These are phyloP conservation scores for Microcyclosporella mali DNA, from an alignment of 2,329 filamentous ascomycete genomes.

Conservation along the genomic window DNA sequence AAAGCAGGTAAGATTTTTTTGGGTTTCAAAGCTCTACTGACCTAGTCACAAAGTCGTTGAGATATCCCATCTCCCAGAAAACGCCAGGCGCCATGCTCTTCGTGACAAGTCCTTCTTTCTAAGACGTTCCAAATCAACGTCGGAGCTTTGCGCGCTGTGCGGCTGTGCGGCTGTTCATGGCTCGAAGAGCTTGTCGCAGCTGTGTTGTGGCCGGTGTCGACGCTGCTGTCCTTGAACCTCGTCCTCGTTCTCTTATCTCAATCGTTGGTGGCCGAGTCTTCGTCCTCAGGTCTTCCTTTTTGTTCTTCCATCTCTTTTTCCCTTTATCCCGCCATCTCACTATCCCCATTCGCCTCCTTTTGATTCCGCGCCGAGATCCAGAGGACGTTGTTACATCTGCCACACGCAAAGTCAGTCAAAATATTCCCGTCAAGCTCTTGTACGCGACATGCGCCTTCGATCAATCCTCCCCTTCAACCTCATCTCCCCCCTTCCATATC, in stretches of 20 bases:
- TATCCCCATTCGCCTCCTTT: slow-evolving; percentile 31
- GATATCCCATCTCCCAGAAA: background rate
- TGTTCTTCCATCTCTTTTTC: background rate
- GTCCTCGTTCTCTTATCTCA: no score
- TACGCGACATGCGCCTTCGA: background rate
- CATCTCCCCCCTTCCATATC: background rate
- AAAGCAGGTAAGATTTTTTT: no score
- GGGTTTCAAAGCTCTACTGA: slow-evolving; percentile 3
- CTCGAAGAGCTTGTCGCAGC: no score
- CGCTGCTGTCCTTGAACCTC: no score
- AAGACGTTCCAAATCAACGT: background rate
- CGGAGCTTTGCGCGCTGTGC: background rate
- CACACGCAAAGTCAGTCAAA: slow-evolving; percentile 3
- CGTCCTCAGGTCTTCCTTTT: background rate
- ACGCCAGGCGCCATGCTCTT: background rate
- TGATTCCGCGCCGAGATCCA: slow-evolving; percentile 60
- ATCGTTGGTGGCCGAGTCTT: background rate
- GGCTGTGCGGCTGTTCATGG: background rate
- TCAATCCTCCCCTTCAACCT: background rate
- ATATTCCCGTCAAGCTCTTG: no score
- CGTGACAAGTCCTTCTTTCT: no score
- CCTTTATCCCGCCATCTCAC: slow-evolving; percentile 13
- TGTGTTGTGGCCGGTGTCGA: no score
- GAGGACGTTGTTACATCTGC: slow-evolving; percentile 91
- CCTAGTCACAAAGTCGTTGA: slow-evolving; percentile 2